These are phyloP conservation scores for Starmerella lactis-condensi DNA, from an alignment of 805 yeast species.

Conservation along the genomic window DNA sequence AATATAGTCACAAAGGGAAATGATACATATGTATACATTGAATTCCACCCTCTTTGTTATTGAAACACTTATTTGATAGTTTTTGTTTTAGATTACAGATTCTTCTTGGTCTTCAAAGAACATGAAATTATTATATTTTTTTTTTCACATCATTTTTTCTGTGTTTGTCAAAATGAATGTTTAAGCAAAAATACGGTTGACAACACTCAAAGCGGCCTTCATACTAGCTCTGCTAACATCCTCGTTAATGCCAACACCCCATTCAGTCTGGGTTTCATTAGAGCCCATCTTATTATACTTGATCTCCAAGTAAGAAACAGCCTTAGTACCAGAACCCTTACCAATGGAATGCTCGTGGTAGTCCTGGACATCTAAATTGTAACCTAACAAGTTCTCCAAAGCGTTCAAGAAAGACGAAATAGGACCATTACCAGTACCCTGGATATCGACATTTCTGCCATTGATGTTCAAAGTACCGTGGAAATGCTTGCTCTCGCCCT, in stretches of 20 bases:
- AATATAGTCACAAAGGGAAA: neutral
- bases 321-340: slow-evolving; percentile 47
- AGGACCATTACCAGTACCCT: slow-evolving; percentile 68
- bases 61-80: neutral
- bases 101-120: neutral
- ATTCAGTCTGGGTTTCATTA: slow-evolving; percentile 25
- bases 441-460: slow-evolving; percentile 26
- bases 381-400: slow-evolving; percentile 30
- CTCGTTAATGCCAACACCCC: slow-evolving; percentile 91
- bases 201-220: slow-evolving; percentile 26
- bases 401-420: slow-evolving; percentile 59
- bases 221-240: slow-evolving; percentile 79
- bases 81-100: neutral
- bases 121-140: neutral
- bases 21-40: neutral
- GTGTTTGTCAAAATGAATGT: too few species aligned
- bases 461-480: slow-evolving; percentile 22
- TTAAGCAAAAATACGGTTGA: slow-evolving; percentile 20
- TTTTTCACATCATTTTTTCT: too few species aligned
- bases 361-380: slow-evolving; percentile 40
- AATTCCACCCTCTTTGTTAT: neutral
- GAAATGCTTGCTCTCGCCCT: slow-evolving; percentile 22
- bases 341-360: slow-evolving; percentile 73
- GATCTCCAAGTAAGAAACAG: slow-evolving; percentile 59
- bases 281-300: slow-evolving; percentile 29